Percentiles rank a stretch among this genome's conserved stretches.
phyloP scores from a whole-genome alignment of 345 rosid genomes.

The Acer negundo region DNA sequence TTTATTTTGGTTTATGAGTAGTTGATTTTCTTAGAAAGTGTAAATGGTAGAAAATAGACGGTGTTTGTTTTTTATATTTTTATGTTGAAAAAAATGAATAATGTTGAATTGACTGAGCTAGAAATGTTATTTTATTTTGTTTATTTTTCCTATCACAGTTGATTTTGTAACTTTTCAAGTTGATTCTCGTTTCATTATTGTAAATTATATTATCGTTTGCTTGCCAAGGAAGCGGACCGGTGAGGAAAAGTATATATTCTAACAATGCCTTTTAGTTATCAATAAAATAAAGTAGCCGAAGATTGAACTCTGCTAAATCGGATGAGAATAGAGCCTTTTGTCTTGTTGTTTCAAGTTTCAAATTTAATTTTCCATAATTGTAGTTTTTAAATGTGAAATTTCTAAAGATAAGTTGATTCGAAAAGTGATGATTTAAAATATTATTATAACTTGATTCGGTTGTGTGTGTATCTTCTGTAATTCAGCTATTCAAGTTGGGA shows the following conservation, averaged over 20 bases:
- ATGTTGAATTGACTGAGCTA: background rate
- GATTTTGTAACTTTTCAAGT: background rate
- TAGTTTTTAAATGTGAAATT: background rate
- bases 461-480: slow-evolving; percentile 13
- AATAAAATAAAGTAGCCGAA: background rate
- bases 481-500: slow-evolving; percentile 82
- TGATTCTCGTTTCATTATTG: background rate
- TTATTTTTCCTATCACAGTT: background rate
- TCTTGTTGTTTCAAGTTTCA: background rate
- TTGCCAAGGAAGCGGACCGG: background rate
- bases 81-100: background rate
- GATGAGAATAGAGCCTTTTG: background rate
- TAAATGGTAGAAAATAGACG: background rate
- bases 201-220: background rate
- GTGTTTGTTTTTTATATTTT: background rate
- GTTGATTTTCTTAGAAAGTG: background rate
- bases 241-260: background rate
- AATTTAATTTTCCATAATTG: background rate
- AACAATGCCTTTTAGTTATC: background rate
- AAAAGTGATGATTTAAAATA: background rate
- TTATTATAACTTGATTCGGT: background rate
- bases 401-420: background rate
- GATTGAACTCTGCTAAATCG: background rate
- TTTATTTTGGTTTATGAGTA: background rate
- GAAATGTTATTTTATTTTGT: background rate